Base-by-base conservation (phyloP, 169 alveolate genomes). In the Cryptosporidium sp. region DNA sequence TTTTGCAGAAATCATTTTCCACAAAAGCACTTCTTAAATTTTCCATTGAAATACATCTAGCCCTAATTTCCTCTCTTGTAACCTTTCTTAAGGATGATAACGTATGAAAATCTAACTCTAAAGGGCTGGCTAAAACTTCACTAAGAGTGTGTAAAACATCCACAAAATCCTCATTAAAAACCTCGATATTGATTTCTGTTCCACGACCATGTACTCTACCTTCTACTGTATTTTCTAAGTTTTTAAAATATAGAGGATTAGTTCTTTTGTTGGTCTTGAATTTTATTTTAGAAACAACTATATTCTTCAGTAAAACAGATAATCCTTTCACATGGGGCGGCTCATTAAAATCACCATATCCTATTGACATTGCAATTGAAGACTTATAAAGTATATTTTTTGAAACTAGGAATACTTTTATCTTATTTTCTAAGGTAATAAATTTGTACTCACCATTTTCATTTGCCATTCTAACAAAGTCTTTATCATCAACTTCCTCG, bases 131-230 rank as follows among this genome's bases (percentile, higher is more conserved):
- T 10, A 73, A 44, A 1, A 56, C 42, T 31, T 29, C 52, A 23
- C 70, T 60, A 42, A 73, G 26, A 31, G 44, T 44, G 10, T 73
- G 68, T 39, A 73, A 42, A 33, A 33, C 33, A 12, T 73, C 86
- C 37, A 73, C 70, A 52, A 73, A 53, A 4, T 73, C 86, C 12
- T 73, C 70, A 60, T 73, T 73, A 60, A 73, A 73, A 1, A 73
- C 70, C 7, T 73, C 86, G 23, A 73, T 33, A n/a, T 33, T 52
- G 9, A 52, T 52, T 53, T 73, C 56, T 18, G 86, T 73, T 0
- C 44, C 62, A 21, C 33, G 37, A 2, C 39, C 52, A n/a, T 23
- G 18, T 16, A 73, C 86, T 14, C 52, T 39, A 18, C 86, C 86
- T 18, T 56, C 68, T 10, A 73, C 39, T 14, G 48, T 53, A 42